Percentiles rank a stretch among this genome's conserved stretches.
Evolutionary conservation across 768 basidiomycete genomes (phyloP).

Genomic region (Phaffia australis): DNA sequence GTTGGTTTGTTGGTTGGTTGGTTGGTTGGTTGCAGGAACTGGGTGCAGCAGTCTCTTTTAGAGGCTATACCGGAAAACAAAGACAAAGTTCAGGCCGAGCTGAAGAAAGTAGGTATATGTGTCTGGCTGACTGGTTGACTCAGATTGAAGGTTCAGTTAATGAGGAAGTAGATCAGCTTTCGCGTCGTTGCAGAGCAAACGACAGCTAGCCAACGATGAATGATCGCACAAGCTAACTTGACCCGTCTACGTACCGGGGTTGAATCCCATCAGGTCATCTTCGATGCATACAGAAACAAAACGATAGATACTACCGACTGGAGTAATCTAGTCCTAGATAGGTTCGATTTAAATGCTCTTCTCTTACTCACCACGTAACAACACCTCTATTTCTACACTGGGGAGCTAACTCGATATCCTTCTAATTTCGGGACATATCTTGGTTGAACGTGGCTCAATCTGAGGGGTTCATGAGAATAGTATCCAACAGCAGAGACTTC

Average conservation of each 20-base stretch:
- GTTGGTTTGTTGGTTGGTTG: not conserved
- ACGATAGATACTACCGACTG: conserved; percentile 91
- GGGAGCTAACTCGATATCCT: too few species aligned
- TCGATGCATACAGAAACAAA: conserved; percentile 74
- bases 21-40: conserved; percentile 50
- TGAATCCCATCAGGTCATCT: conserved; percentile 53
- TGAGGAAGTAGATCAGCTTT: not conserved
- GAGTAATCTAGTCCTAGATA: conserved; percentile 73
- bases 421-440: too few species aligned
- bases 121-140: not conserved
- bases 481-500: conserved; percentile 27
- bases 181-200: not conserved
- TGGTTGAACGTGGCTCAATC: too few species aligned
- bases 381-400: not conserved
- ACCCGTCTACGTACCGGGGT: not conserved
- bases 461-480: too few species aligned
- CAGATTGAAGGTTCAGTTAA: not conserved
- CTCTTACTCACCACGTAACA: conserved; percentile 23
- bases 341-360: conserved; percentile 43
- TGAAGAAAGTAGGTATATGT: conserved; percentile 51
- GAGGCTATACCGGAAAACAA: conserved; percentile 84
- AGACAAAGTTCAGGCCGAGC: conserved; percentile 76
- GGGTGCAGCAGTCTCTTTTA: conserved; percentile 86
- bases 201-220: too few species aligned
- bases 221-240: conserved; percentile 6